These are phyloP conservation scores for Eucalyptus grandis DNA, from an alignment of 345 rosid species.

Conservation along the genomic window DNA sequence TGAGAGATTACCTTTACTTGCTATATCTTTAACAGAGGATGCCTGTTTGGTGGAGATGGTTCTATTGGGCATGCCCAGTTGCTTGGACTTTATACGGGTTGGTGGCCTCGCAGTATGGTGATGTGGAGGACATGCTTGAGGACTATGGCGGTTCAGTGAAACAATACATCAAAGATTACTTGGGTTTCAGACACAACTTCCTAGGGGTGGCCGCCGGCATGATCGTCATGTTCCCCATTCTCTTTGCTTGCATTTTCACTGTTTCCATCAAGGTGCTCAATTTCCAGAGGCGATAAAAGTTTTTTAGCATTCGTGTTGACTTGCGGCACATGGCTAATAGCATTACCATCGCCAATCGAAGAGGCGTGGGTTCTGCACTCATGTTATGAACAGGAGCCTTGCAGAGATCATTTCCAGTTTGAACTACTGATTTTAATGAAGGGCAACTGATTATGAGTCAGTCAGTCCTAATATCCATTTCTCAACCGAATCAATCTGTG, in stretches of 20 bases:
- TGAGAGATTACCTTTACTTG: not conserved
- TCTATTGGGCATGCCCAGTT: conserved; percentile 26
- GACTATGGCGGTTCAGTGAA: not conserved
- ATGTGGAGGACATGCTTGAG: not conserved
- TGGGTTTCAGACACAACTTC: conserved; percentile 19
- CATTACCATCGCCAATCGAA: not conserved
- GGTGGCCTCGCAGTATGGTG: conserved; percentile 24
- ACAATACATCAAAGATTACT: not conserved
- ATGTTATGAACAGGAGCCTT: not conserved
- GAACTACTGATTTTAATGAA: not conserved
- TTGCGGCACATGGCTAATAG: not conserved
- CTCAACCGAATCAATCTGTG: not conserved
- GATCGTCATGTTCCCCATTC: not conserved
- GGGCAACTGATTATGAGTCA: no score
- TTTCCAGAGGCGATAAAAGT: conserved; percentile 15
- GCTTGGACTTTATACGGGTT: conserved; percentile 29
- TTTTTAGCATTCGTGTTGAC: not conserved
- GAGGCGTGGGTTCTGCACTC: not conserved
- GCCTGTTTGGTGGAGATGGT: conserved; percentile 44
- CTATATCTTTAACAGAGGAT: conserved; percentile 12
- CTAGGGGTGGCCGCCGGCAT: conserved; percentile 16
- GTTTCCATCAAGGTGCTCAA: conserved; percentile 9
- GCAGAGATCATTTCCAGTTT: not conserved
- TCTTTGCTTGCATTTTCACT: conserved; percentile 13
- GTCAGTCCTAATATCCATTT: no score